Conservation (phyloP, 768 basidiomycete genomes). For the Amyloporia xantha region DNA sequence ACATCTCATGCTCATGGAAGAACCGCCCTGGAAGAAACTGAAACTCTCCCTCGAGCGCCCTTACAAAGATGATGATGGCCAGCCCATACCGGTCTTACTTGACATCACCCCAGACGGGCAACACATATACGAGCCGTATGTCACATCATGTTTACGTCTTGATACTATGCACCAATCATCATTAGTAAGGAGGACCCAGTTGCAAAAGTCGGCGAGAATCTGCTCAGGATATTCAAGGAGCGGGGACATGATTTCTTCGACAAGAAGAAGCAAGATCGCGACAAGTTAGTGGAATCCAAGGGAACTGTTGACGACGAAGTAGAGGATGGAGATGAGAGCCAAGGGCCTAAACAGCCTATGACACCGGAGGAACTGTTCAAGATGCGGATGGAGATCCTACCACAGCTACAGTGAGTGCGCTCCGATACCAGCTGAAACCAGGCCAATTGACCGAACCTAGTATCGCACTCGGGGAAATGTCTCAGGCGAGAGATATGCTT, state of each 20-base stretch:
- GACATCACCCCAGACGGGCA: conserved; percentile 70
- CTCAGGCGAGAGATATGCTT: conserved; percentile 66
- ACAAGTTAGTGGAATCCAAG: conserved; percentile 9
- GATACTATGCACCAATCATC: not conserved
- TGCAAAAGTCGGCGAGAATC: conserved; percentile 53
- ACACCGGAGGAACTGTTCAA: conserved; percentile 65
- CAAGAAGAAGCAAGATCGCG: conserved; percentile 25
- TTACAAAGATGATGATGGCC: conserved; percentile 73
- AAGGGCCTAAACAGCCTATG: conserved; percentile 43
- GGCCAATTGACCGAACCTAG: conserved; percentile 31
- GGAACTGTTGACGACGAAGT: conserved; percentile 19
- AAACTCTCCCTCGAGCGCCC: conserved; percentile 71
- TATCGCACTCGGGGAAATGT: conserved; percentile 74
- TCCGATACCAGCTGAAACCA: not conserved
- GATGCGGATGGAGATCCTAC: conserved; percentile 66
- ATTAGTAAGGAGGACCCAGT: conserved; percentile 42
- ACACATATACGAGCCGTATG: conserved; percentile 68
- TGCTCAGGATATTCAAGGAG: conserved; percentile 66
- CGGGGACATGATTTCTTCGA: conserved; percentile 76
- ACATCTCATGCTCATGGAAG: not conserved
- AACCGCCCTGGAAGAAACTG: conserved; percentile 48
- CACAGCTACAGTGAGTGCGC: conserved; percentile 62
- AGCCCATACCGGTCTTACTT: conserved; percentile 50
- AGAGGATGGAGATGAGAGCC: conserved; percentile 25
- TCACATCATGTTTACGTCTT: not conserved